Conservation (phyloP, 208 protist species). For the Strigomonas culicis region DNA sequence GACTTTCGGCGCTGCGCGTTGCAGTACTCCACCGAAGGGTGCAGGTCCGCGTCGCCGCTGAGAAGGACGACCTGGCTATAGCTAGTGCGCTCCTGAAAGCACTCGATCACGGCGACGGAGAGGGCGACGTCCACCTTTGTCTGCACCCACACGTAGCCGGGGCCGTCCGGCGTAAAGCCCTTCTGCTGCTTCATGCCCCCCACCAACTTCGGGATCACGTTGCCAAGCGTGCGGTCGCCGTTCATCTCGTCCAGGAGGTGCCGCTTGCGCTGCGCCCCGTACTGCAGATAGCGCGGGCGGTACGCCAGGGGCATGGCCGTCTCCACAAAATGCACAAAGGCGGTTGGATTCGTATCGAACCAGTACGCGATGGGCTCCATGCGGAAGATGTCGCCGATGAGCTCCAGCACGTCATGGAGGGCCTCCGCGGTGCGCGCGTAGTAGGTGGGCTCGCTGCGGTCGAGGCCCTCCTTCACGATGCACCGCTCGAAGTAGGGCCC, state of each 20-base stretch:
- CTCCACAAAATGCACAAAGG: conserved; percentile 76
- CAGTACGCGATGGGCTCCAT: conserved; percentile 73
- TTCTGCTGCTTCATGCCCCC: conserved; percentile 80
- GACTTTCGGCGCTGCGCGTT: conserved; percentile 49
- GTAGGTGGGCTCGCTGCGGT: conserved; percentile 36
- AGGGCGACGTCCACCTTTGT: conserved; percentile 82
- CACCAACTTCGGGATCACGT: conserved; percentile 78
- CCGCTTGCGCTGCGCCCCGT: conserved; percentile 45
- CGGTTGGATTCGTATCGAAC: conserved; percentile 80
- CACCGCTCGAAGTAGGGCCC: conserved; percentile 86
- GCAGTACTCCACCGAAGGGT: conserved; percentile 79
- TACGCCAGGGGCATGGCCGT: conserved; percentile 65
- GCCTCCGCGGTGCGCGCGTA: conserved; percentile 47
- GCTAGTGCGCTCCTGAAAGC: conserved; percentile 52
- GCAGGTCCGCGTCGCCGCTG: conserved; percentile 76
- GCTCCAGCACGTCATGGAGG: conserved; percentile 63
- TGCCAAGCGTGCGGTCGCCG: conserved; percentile 50
- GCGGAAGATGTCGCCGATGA: conserved; percentile 78
- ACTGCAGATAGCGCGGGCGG: conserved; percentile 52
- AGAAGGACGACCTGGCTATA: conserved; percentile 83
- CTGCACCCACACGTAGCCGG: conserved; percentile 81
- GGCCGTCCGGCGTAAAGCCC: conserved; percentile 65
- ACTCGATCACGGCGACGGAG: conserved; percentile 72
- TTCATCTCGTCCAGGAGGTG: conserved; percentile 83
- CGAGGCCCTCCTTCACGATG: conserved; percentile 21